These are phyloP conservation scores for Aspergillus biplanus DNA, from an alignment of 495 filamentous ascomycete species.

Conservation along the genomic window DNA sequence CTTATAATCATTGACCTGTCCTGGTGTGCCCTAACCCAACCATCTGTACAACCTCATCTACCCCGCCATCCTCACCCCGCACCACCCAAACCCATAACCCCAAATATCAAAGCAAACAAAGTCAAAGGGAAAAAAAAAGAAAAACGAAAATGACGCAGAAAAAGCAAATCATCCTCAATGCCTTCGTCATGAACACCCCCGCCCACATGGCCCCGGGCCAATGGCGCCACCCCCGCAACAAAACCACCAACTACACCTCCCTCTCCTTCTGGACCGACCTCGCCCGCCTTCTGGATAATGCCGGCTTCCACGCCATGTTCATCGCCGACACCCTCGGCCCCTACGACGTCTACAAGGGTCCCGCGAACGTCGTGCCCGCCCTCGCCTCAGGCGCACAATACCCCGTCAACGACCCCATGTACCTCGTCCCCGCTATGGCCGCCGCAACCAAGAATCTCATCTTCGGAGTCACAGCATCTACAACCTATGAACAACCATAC, in stretches of 20 bases:
- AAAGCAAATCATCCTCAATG: conserved; percentile 61
- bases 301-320: conserved; percentile 60
- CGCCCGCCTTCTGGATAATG: conserved; percentile 50
- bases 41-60: no score
- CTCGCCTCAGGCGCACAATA: conserved; percentile 66
- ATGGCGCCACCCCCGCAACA: conserved; percentile 52
- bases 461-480: conserved; percentile 68
- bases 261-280: conserved; percentile 50
- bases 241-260: conserved; percentile 51
- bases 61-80: neutral
- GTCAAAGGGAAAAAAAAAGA: neutral
- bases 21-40: no score
- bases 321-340: conserved; percentile 57
- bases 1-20: no score
- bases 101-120: neutral
- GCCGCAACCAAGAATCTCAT: conserved; percentile 64
- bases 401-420: conserved; percentile 62
- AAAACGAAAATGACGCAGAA: conserved; percentile 19
- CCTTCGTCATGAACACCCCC: conserved; percentile 56
- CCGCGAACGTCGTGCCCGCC: conserved; percentile 57
- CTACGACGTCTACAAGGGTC: conserved; percentile 69
- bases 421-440: conserved; percentile 49
- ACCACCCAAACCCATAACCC: neutral
- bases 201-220: conserved; percentile 55
- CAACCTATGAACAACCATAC: conserved; percentile 70